A percentile compares a stretch with the other conserved stretches of the same genome.
Conservation (phyloP, 352 stramenopile genomes). For the Globisporangium okanoganense region DNA sequence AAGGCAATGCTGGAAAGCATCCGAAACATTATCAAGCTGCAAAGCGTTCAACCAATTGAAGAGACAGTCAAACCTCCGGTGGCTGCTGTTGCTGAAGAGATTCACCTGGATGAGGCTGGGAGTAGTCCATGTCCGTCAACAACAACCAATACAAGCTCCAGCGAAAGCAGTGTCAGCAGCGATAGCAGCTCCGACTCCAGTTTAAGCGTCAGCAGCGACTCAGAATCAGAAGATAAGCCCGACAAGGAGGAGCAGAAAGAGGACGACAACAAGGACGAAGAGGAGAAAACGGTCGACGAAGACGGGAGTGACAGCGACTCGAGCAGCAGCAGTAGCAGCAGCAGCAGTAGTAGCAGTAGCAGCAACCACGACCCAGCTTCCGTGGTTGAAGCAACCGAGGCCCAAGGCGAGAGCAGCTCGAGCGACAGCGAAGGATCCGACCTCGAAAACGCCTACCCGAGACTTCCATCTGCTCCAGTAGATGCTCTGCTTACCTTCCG, state of each 20-base stretch:
- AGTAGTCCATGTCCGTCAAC: constrained; percentile 36
- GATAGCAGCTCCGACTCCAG: constrained; percentile 23
- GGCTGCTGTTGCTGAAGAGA: not conserved
- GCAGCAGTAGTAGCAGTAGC: constrained; percentile 14
- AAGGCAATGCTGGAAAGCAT: constrained; percentile 14
- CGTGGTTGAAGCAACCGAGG: constrained; percentile 6
- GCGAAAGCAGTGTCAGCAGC: constrained; percentile 22
- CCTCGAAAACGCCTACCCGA: constrained; percentile 57
- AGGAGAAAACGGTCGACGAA: constrained; percentile 12
- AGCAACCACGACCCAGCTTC: constrained; percentile 1
- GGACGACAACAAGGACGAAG: constrained; percentile 11
- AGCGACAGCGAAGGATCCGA: constrained; percentile 58
- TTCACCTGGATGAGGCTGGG: constrained; percentile 21
- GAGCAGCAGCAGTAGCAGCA: constrained; percentile 27
- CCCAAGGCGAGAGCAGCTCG: constrained; percentile 33
- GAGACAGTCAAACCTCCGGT: not conserved
- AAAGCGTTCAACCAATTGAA: not conserved
- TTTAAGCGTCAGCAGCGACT: constrained; percentile 23
- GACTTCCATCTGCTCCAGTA: constrained; percentile 48
- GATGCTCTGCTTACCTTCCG: constrained; percentile 52
- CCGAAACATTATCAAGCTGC: not conserved
- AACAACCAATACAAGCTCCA: constrained; percentile 30
- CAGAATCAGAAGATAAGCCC: constrained; percentile 13
- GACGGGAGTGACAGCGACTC: constrained; percentile 30
- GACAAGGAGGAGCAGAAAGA: constrained; percentile 4